Evolutionary conservation across 805 yeast genomes (phyloP), one percentile per base, ranked within the genome.

Genomic region (Wickerhamomyces subpelliculosus): DNA sequence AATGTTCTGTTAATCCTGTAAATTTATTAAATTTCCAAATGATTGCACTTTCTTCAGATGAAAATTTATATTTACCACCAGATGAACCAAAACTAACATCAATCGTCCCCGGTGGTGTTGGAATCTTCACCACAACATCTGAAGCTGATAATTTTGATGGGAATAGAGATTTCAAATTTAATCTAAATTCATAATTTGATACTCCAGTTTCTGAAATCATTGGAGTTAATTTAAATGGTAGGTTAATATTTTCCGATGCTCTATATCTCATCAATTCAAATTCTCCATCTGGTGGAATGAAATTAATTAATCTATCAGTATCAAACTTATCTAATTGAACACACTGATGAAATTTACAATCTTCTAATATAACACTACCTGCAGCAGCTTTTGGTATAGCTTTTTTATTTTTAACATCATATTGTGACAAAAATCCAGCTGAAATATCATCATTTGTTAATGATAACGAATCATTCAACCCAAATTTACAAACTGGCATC

Each of bases 241-340:
- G 54, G 35, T 73, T 75, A 42, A 84, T 62, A 45, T 78, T 75
- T 32, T 76, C 75, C 1, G 67, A 60, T 2, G 73, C 70, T 39
- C 80, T 66, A 60, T 87, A 88, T 26, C 75, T 68, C 89, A 88
- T 80, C 42, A 88, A 70, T 57, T 86, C 90, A 55, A 86, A 84
- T 36, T 78, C 75, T 1, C 95, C 95, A 60, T 87, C 95, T 2
- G 96, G 96, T 3, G 96, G 96, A 11, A 79, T 67, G 46, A 88
- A 87, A 33, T 72, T 75, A 41, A 88, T 81, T 19, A 74, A 62
- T 29, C 83, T 65, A 20, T 80, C 78, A 17, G 67, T 54, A 43
- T 84, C 87, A 57, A 81, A 85, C 47, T 75, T 72, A 41, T 75
- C 74, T 39, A 86, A 65, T 43, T 80, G 77, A 20, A 87, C 96